Base-by-base conservation (phyloP, 2,329 filamentous ascomycete genomes). In the Raffaelea deltoideospora region DNA sequence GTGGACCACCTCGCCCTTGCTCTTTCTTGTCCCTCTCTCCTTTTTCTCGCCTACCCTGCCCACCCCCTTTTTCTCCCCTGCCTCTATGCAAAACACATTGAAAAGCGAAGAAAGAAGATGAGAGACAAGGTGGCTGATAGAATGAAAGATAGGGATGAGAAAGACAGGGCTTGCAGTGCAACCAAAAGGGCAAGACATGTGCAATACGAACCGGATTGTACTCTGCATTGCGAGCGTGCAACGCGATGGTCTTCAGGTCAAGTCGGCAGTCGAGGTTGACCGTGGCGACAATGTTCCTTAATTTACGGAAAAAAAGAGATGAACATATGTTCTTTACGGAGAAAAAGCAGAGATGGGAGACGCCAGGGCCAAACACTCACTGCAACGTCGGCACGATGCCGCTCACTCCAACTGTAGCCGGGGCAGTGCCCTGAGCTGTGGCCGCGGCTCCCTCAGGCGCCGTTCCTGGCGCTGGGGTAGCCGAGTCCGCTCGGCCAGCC, bases 261-360 rank as follows among this genome's bases (percentile, higher is more conserved):
- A 96, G 68, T 52, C 90, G 87, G 65, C 88, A 95, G 68, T 93
- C 86, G 55, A 96, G 74, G 61, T 98, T 98, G 68, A 98, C 90
- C 50, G 90, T 98, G 49, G 90, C 90, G 61, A 98, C 88, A 65
- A 96, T 95, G 67, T 96, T 95, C 78, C 85, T 92, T 85, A 42
- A 21, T 42, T 40, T 40, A 39, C 35, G 29, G 37, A 20, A 41
- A 36, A 41, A n/a, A 41, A 39, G 39, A 29, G 32, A 45, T 45
- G 39, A 45, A 45, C 38, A 40, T 26, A 21, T 38, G 38, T 42
- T 43, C 43, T 37, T 46, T 45, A 45, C 43, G 41, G 26, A 37
- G 2, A 33, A 10, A 18, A 32, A 32, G 11, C 15, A 17, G 21
- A 31, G n/a, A 5, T 14, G n/a, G 26, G 26, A 5, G 26, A 5